These are phyloP conservation scores for Aspergillus heteromorphus DNA, from an alignment of 495 filamentous ascomycete species.

Conservation along the genomic window DNA sequence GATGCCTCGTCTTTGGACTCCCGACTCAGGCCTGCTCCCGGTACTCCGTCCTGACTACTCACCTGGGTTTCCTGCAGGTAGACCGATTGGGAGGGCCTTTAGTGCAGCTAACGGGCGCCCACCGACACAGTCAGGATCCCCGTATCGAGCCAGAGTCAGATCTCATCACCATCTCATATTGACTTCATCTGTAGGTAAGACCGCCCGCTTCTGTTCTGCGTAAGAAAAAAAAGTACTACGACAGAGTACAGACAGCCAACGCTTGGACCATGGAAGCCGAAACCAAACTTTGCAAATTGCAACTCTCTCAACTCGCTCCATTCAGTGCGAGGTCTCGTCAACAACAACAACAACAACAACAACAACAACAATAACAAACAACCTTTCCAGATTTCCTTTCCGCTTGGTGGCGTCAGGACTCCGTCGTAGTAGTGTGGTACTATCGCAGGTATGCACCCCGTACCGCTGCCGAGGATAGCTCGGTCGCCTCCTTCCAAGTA, in stretches of 20 bases:
- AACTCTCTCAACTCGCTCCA: too few relatives aligned
- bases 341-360: too few relatives aligned
- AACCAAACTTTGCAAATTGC: too few relatives aligned
- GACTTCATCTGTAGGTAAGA: too few relatives aligned
- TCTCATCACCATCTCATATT: not conserved
- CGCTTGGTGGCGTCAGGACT: too few relatives aligned
- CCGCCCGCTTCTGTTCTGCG: too few relatives aligned
- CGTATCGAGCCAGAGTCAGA: not conserved
- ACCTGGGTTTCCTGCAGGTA: constrained; percentile 10
- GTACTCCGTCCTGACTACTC: not conserved
- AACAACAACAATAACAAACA: too few relatives aligned
- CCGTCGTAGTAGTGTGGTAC: not conserved
- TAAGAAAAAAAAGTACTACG: too few relatives aligned
- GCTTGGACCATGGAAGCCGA: too few relatives aligned
- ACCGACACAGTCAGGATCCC: not conserved
- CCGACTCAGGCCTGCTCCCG: not conserved
- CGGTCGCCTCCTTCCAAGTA: constrained; percentile 2
- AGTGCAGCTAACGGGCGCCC: not conserved
- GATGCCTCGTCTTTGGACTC: constrained; percentile 7
- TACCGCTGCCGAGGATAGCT: constrained; percentile 1
- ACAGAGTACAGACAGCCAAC: too few relatives aligned
- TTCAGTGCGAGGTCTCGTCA: too few relatives aligned
- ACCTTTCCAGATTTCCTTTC: too few relatives aligned
- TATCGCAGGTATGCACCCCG: not conserved
- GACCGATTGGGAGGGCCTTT: constrained; percentile 10